Evolutionary conservation across 129 eudicot species (phyloP).

Genomic region (Ambrosia trifida): DNA sequence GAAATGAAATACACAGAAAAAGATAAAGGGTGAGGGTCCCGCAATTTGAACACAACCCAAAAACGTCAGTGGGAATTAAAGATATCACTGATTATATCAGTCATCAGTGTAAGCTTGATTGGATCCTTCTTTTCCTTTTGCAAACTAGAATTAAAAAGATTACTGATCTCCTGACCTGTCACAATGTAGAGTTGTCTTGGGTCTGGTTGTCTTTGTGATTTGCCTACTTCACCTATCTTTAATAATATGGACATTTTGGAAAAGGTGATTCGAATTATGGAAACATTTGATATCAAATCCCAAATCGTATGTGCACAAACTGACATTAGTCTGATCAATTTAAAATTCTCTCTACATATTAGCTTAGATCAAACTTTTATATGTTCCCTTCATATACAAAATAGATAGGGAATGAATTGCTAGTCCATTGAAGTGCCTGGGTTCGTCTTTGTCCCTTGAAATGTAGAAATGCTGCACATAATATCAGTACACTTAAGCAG

Average conservation of each 20-base stretch:
- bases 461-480: conserved; percentile 4
- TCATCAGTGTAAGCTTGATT: too few relatives aligned
- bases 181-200: background rate
- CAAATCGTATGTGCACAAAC: background rate
- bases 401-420: background rate
- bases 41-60: background rate
- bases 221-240: background rate
- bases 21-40: background rate
- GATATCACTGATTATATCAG: background rate
- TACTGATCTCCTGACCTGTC: background rate
- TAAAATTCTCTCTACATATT: conserved; percentile 1
- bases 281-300: background rate
- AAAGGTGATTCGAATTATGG: background rate
- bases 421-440: background rate
- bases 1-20: conserved; percentile 12
- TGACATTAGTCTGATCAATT: background rate
- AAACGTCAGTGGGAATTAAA: background rate
- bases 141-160: too few relatives aligned
- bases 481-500: conserved; percentile 6
- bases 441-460: conserved; percentile 4
- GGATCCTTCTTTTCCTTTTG: too few relatives aligned
- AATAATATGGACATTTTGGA: background rate
- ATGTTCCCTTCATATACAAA: background rate
- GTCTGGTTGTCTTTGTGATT: background rate
- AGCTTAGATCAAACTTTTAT: background rate